Base-by-base conservation (phyloP, 1,139 yeast species). In the Scheffersomyces segobiensis region DNA sequence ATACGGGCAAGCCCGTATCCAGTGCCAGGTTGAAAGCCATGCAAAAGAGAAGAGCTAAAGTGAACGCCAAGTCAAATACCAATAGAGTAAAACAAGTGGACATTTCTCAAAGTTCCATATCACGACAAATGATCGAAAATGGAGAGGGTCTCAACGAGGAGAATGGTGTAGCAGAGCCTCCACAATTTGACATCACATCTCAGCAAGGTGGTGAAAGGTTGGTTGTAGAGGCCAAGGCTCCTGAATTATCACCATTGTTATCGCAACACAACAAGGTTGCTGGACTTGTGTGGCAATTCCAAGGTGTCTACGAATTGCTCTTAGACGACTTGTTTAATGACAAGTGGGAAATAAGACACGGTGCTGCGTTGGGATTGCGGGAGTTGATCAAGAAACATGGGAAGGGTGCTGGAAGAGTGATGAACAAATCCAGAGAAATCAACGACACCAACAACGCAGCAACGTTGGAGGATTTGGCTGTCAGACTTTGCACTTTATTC, bases 321-420 rank as follows among this genome's bases (percentile, higher is more conserved):
- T 78, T 92, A 62, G 87, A 87, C 52, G 97, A 93, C 67, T 76
- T 96, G 59, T 92, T 92, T 70, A 89, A 89, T 64, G 96, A 91
- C 52, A 81, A 84, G 56, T 96, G 99, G 99, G 99, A 96, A 75
- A 82, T 89, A 19, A 86, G 99, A 66, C 99, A 96, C 73, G 99
- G 99, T 50, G 95, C 98, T 0, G 92, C 97, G 6, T 80, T 95
- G 64, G 99, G 99, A 0, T 78, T 96, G 53, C 82, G 99, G 70
- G 99, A 95, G 71, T 79, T 96, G 54, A 81, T 95, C 60, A 88
- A 87, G 63, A 87, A 85, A 61, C 99, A 93, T 67, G 98, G 98
- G 0, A 79, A 78, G 53, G 91, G 96, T 39, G 97, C 96, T 2
- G 98, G 98, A 18, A 83, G 97, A 71, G 82, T 92, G 3, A 81